A percentile compares a stretch with the other conserved stretches of the same genome.
Conservation (phyloP, 2,329 filamentous ascomycete genomes). For the Fusarium kyushuense region DNA sequence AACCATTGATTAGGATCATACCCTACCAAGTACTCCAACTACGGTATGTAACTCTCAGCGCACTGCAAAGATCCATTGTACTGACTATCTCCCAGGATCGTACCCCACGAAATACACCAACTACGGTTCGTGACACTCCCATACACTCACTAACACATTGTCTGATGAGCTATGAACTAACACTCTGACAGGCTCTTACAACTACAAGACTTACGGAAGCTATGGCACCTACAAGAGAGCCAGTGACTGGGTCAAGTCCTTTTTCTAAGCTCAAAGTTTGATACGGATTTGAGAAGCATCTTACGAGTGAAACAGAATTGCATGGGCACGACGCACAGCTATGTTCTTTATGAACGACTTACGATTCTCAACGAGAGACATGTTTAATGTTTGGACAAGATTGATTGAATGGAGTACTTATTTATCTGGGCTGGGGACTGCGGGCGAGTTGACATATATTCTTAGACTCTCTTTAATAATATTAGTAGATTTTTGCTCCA, state of each 20-base stretch:
- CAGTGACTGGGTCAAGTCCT: slow-evolving; percentile 23
- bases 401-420: slow-evolving; percentile 5
- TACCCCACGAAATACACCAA: slow-evolving; percentile 7
- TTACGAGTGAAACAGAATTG: slow-evolving; percentile 3
- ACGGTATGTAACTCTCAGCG: neutral
- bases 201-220: slow-evolving; percentile 28
- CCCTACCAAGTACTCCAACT: neutral
- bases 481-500: slow-evolving; percentile 10
- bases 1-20: neutral
- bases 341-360: slow-evolving; percentile 36
- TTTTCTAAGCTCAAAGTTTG: slow-evolving; percentile 20
- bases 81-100: neutral
- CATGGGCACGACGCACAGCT: slow-evolving; percentile 9
- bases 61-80: neutral
- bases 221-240: slow-evolving; percentile 39
- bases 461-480: slow-evolving; percentile 35
- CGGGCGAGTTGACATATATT: slow-evolving; percentile 2
- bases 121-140: slow-evolving; percentile 3
- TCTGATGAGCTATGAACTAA: neutral
- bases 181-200: neutral
- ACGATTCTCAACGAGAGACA: slow-evolving; percentile 39
- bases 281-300: neutral
- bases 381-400: neutral
- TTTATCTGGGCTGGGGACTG: neutral
- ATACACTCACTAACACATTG: neutral